Base-by-base conservation (phyloP, 768 basidiomycete species). In the Clavulina sp. region DNA sequence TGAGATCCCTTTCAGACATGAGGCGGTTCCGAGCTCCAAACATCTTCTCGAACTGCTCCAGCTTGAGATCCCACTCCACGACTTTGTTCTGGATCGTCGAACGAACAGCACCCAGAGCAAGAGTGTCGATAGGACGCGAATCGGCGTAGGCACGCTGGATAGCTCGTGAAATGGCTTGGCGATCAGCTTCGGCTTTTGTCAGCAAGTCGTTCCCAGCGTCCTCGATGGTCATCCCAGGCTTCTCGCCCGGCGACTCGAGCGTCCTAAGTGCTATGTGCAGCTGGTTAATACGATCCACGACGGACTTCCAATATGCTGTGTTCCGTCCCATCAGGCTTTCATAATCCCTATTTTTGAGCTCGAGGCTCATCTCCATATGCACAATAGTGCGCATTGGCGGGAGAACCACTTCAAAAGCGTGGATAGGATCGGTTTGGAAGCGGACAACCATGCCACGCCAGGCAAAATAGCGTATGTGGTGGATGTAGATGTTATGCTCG, bases 11-110 rank as follows among this genome's bases (percentile, higher is more conserved):
- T 76, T 80, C 51, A 73, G 80, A 61, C 0, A 69, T 66, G 41
- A 71, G 59, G 58, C 65, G 66, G 52, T 49, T 51, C 24, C 52
- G 29, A 32, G 51, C 31, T 21, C 48, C 33, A 40, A 50, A 52
- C 2, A 60, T 54, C 59, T 68, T 68, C 52, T 70, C 71, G 28
- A 96, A 71, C 49, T 78, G 76, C 58, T 88, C 84, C 57, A 93
- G 89, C 61, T 96, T 89, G 55, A 76, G 76, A 64, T 99, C 91
- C 86, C 92, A 96, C n/a, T 84, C 85, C 16, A 93, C 87, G 44
- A 93, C 87, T 62, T 82, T 83, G 59, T 93, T 88, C 67, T 96
- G 93, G 43, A 91, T 73, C 54, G 79, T 80, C 1, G 84, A 78
- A 46, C 91, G 79, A 4, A 91, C 83, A 57, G 77, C 76, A 55